Conservation (phyloP, 345 rosid genomes). For the Bruguiera gymnorhiza region DNA sequence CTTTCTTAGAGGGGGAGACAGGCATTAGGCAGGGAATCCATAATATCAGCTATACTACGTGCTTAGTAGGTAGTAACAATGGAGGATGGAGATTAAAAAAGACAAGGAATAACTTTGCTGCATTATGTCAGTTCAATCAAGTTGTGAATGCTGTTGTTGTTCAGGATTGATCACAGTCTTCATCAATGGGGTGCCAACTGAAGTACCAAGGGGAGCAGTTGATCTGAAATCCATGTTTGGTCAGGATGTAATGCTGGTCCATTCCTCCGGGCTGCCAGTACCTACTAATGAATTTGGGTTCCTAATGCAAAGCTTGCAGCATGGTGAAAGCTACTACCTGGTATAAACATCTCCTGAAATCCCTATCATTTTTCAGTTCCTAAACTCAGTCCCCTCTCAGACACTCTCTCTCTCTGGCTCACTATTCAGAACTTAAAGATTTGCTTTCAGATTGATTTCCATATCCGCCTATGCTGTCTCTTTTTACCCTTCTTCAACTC, state of each 20-base stretch:
- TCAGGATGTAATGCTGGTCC: slow-evolving; percentile 60
- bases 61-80: too few relatives aligned
- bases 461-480: not conserved
- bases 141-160: not conserved
- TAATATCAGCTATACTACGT: too few relatives aligned
- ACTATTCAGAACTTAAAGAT: not conserved
- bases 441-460: not conserved
- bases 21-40: too few relatives aligned
- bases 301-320: slow-evolving; percentile 69
- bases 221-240: slow-evolving; percentile 79
- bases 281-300: slow-evolving; percentile 76
- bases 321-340: slow-evolving; percentile 95
- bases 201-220: slow-evolving; percentile 69
- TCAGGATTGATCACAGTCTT: slow-evolving; percentile 70
- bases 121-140: too few relatives aligned
- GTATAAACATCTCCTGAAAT: slow-evolving; percentile 37
- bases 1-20: too few relatives aligned
- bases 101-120: too few relatives aligned
- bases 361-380: not conserved
- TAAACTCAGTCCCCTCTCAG: too few relatives aligned
- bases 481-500: not conserved
- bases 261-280: slow-evolving; percentile 73
- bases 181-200: slow-evolving; percentile 81
- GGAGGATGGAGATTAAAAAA: too few relatives aligned
- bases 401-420: not conserved